Evolutionary conservation across 495 filamentous ascomycete species (phyloP), one percentile per base, ranked within the genome.

Genomic region (Xylaria scruposa): DNA sequence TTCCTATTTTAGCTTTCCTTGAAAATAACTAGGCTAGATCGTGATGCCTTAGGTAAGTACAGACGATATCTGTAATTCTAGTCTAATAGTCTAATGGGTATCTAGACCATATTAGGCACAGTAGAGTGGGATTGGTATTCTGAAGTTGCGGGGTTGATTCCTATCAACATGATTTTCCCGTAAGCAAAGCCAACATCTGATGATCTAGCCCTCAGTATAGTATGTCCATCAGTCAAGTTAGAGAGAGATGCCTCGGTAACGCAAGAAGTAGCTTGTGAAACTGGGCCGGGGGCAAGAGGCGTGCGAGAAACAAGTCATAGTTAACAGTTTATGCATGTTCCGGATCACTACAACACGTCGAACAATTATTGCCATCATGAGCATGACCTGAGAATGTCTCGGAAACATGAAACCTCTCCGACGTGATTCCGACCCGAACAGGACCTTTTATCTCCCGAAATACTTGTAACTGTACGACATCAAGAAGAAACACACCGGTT

Each of bases 221-320:
- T 31, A 54, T 53, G 26, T 38, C 40, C 44, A 54, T 53, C 64
- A 21, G 47, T 17, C 36, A 33, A 33, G 17, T 12, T 8, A 38
- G 6, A 24, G 40, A 67, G 4, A 67, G 4, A 67, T 56, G 49
- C 65, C 65, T 67, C 65, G 65, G 65, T 17, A 67, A 29, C 8
- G 19, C 31, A 38, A 29, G 8, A 67, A 51, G 1, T 24, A 24
- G 65, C 65, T 67, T 42, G 65, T 67, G 65, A 67, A 15, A 67
- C 31, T 51, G 44, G 63, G 19, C 5, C 44, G 24, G n/a, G 61
- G 42, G 15, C 2, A 49, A 3, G n/a, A 31, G 46, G 17, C 10
- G n/a, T 26, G 64, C 47, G 4, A 51, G 47, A 54, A 67, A 4
- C 49, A 53, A 38, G 40, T 53, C 46, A 24, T n/a, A 40, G 19